These are phyloP conservation scores for Litchi chinensis DNA, from an alignment of 345 rosid genomes.

Conservation along the genomic window DNA sequence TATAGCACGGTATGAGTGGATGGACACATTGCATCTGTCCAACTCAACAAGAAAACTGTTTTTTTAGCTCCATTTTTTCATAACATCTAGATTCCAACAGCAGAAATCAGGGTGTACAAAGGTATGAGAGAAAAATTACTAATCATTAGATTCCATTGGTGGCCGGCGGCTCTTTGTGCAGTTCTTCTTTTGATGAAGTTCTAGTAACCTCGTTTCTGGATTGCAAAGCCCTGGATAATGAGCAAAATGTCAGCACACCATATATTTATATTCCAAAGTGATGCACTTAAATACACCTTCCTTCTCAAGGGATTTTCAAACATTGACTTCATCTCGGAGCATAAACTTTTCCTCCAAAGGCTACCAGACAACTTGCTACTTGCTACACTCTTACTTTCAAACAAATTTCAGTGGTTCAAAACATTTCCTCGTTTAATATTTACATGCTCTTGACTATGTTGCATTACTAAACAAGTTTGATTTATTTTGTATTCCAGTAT, in stretches of 20 bases:
- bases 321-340: not conserved
- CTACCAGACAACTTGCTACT: not conserved
- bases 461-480: not conserved
- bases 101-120: not conserved
- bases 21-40: too few species aligned
- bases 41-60: not conserved
- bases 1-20: too few species aligned
- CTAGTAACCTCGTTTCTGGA: conserved; percentile 72
- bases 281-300: not conserved
- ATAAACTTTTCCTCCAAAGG: not conserved
- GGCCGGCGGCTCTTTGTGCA: conserved; percentile 75
- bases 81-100: not conserved
- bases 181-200: conserved; percentile 75
- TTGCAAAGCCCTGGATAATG: conserved; percentile 65
- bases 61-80: conserved; percentile 1
- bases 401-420: not conserved
- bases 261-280: not conserved
- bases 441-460: not conserved
- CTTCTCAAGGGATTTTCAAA: not conserved
- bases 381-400: not conserved
- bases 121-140: conserved; percentile 9
- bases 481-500: not conserved
- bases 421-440: too few species aligned
- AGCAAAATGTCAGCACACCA: conserved; percentile 7
- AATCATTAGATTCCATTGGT: conserved; percentile 66